These are phyloP conservation scores for Tulasnella sp. DNA, from an alignment of 768 basidiomycete genomes.

Conservation along the genomic window DNA sequence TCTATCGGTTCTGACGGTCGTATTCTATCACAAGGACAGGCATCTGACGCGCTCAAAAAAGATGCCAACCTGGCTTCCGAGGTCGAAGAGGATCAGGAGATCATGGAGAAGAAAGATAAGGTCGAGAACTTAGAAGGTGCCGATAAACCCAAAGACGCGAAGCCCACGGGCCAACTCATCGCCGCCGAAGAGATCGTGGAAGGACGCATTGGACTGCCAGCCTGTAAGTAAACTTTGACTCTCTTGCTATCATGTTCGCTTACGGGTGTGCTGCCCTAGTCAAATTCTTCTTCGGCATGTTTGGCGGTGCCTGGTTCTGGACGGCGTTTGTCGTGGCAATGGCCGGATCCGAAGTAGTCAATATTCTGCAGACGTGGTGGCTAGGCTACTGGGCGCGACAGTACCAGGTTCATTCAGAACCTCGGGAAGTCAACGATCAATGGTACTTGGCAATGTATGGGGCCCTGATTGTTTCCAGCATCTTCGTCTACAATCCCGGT, in stretches of 20 bases:
- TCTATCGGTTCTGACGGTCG: slow-evolving; percentile 55
- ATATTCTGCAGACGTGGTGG: slow-evolving; percentile 42
- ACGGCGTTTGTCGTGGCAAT: slow-evolving; percentile 33
- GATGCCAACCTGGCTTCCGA: slow-evolving; percentile 41
- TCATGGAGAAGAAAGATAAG: slow-evolving; percentile 37
- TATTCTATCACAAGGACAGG: slow-evolving; percentile 48
- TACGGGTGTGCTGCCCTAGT: slow-evolving; percentile 32
- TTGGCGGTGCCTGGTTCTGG: slow-evolving; percentile 40
- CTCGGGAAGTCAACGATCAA: slow-evolving; percentile 40
- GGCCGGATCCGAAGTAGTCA: slow-evolving; percentile 34
- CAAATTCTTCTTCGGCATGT: slow-evolving; percentile 39
- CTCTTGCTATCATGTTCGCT: neutral
- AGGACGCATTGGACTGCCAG: slow-evolving; percentile 51
- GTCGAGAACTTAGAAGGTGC: slow-evolving; percentile 37
- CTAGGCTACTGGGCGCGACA: slow-evolving; percentile 40
- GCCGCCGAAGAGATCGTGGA: slow-evolving; percentile 60
- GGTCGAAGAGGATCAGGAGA: slow-evolving; percentile 32
- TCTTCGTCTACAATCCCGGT: slow-evolving; percentile 40
- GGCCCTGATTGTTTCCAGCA: slow-evolving; percentile 39
- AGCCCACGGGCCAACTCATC: slow-evolving; percentile 56
- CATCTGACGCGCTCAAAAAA: slow-evolving; percentile 48
- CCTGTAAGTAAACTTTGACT: slow-evolving; percentile 36
- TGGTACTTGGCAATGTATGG: slow-evolving; percentile 50
- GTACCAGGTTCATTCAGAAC: slow-evolving; percentile 27
- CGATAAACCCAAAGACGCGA: slow-evolving; percentile 27